Conservation (phyloP, 225 moss, liverwort and hornwort species). For the Sphagnum contortum region DNA sequence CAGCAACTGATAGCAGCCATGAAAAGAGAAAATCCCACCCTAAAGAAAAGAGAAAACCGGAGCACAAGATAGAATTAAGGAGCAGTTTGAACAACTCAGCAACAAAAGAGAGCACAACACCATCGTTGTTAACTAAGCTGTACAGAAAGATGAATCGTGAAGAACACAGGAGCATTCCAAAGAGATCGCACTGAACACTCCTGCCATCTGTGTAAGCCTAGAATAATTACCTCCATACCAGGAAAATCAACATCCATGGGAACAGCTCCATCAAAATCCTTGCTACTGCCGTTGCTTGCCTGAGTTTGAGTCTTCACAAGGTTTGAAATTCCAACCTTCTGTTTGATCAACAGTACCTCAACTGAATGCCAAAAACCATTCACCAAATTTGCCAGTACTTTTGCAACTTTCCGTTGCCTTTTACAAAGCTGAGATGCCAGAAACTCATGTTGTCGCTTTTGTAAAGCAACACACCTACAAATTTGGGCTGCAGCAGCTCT, state of each 20-base stretch:
- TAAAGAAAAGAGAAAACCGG: too few species aligned
- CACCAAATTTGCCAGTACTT: constrained; percentile 47
- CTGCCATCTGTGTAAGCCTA: too few species aligned
- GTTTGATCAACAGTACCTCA: constrained; percentile 31
- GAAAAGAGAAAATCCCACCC: too few species aligned
- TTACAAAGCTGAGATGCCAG: constrained; percentile 25
- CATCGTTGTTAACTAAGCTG: too few species aligned
- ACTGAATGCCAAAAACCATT: constrained; percentile 60
- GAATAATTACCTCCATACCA: constrained; percentile 32
- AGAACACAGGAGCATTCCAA: too few species aligned
- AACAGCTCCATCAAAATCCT: constrained; percentile 33
- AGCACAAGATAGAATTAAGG: too few species aligned
- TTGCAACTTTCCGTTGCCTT: constrained; percentile 56
- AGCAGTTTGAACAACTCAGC: too few species aligned
- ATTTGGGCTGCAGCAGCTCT: constrained; percentile 49
- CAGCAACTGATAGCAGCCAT: too few species aligned
- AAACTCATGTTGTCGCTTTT: constrained; percentile 38
- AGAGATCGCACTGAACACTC: too few species aligned
- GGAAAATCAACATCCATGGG: constrained; percentile 74
- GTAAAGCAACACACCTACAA: constrained; percentile 34
- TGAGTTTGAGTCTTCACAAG: constrained; percentile 14
- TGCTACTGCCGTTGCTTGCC: too few species aligned
- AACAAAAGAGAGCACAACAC: too few species aligned
- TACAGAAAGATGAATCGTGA: too few species aligned
- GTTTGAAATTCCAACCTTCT: constrained; percentile 14